Evolutionary conservation across 345 rosid genomes (phyloP), one percentile per base, ranked within the genome.

Genomic region (Clausena lansium): DNA sequence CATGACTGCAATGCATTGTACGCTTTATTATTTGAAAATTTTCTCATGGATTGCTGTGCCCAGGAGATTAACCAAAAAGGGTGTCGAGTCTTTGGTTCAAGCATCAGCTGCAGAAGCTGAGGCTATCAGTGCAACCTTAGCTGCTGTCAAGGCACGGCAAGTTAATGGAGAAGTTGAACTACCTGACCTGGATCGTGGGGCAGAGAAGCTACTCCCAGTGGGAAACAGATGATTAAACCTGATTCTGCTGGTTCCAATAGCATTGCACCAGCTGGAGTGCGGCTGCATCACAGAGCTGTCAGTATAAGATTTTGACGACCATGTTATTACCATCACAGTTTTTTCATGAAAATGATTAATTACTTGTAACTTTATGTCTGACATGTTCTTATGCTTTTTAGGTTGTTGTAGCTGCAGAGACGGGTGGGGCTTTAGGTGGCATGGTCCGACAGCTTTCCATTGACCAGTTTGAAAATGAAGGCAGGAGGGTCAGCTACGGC

Each of bases 21-120:
- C 17, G 62, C 67, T 38, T 41, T 72, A 38, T 79, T 27, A 75
- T 73, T 73, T 11, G 32, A 77, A 28, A 70, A 77, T 54, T 30
- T 81, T n/a, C 27, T 80, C 57, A 73, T 13, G 67, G 77, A 74
- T 79, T 57, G 35, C 13, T 80, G 30, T 67, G 64, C 89, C n/a
- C n/a, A 96, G 99, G 90, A 93, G 99, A 86, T 81, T 83, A 70
- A 90, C 80, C 85, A 96, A n/a, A n/a, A n/a, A 94, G 87, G 98
- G 97, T 35, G 98, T 96, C 59, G 98, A 96, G 81, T 94, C 91
- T 85, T 88, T 96, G 76, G 99, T 96, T 81, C 94, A 96, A 84
- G 98, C 98, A 78, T 91, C 99, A 35, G 99, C 99, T 39, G 99
- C 93, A 17, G 99, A 96, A 89, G 99, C 99, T 58, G 98, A 94